Evolutionary conservation across 2,329 filamentous ascomycete genomes (phyloP).

Genomic region (Fusarium temperatum): DNA sequence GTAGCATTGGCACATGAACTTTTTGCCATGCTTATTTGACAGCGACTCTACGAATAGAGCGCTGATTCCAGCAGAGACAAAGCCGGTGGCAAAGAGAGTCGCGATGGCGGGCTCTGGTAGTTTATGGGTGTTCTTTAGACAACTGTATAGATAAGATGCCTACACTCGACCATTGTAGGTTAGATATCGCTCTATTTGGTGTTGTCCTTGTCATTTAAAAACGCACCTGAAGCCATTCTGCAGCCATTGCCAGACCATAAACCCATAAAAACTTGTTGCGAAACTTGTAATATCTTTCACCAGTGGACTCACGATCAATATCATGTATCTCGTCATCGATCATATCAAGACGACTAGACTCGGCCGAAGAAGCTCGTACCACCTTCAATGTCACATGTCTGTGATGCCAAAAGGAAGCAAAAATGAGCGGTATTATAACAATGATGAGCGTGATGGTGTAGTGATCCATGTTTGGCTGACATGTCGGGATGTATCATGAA

Average conservation of each 20-base stretch:
- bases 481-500: not conserved
- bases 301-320: not conserved
- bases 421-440: not conserved
- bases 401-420: not conserved
- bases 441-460: not conserved
- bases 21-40: not conserved
- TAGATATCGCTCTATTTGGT: accelerated
- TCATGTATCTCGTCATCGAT: not conserved
- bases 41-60: not conserved
- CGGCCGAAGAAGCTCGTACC: not conserved
- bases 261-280: not conserved
- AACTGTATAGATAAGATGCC: not conserved
- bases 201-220: accelerated
- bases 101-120: not conserved
- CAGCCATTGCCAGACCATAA: not conserved
- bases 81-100: not conserved
- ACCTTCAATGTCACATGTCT: not conserved
- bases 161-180: accelerated
- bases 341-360: not conserved
- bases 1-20: not conserved
- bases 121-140: not conserved
- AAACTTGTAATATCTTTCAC: not conserved
- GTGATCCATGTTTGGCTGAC: not conserved
- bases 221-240: not conserved
- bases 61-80: not conserved